Conservation (phyloP, 768 basidiomycete genomes). For the Lentinula sp. region DNA sequence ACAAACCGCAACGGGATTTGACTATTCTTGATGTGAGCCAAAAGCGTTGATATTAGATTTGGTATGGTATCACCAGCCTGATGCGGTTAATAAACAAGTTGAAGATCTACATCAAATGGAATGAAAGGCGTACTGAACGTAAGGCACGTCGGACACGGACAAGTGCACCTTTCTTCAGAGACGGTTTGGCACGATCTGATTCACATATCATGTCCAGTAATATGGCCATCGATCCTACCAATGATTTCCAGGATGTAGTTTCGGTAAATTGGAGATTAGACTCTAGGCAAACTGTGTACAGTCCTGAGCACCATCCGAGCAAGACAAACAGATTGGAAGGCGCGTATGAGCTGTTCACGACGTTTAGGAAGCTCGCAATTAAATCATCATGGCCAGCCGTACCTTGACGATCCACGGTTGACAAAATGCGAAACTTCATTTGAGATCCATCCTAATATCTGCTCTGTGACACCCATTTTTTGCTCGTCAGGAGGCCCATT, state of each 20-base stretch:
- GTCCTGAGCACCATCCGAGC: conserved; percentile 61
- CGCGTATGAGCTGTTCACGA: conserved; percentile 40
- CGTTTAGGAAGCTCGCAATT: not conserved
- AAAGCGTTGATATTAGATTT: conserved; percentile 44
- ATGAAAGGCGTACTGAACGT: conserved; percentile 44
- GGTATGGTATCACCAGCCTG: conserved; percentile 39
- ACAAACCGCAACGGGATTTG: conserved; percentile 30
- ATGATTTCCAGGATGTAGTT: conserved; percentile 42
- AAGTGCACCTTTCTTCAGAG: conserved; percentile 55
- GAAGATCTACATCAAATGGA: conserved; percentile 27
- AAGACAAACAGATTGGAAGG: conserved; percentile 62
- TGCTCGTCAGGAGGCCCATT: conserved; percentile 32
- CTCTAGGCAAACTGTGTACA: conserved; percentile 49
- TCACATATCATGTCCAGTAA: conserved; percentile 58
- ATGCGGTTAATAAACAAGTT: conserved; percentile 15
- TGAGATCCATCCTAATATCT: conserved; percentile 72
- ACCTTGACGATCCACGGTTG: conserved; percentile 53
- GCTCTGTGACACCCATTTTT: conserved; percentile 57
- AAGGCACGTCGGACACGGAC: conserved; percentile 61
- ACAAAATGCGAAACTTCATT: conserved; percentile 57
- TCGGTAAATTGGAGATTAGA: conserved; percentile 37
- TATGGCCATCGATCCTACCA: conserved; percentile 51
- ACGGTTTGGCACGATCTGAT: conserved; percentile 44
- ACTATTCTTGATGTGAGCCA: conserved; percentile 44
- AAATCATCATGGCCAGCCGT: conserved; percentile 17